Conservation (phyloP, 2,329 filamentous ascomycete genomes). For the Laburnicola sp. region DNA sequence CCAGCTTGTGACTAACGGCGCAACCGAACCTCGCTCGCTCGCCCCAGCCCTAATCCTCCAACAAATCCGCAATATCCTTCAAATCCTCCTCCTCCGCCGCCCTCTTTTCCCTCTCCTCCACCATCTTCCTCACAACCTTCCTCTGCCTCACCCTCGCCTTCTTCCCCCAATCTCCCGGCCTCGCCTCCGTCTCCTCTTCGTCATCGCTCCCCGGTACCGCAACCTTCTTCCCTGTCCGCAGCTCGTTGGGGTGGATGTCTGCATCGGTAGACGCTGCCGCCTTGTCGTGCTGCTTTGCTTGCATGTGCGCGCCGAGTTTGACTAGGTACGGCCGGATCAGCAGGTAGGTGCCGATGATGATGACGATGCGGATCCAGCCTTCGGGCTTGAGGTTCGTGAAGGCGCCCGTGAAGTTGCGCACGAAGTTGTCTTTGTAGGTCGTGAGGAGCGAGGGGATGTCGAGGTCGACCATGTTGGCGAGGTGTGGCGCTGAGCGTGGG, state of each 20-base stretch:
- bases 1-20: constrained; percentile 5
- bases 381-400: constrained; percentile 49
- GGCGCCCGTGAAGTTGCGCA: constrained; percentile 48
- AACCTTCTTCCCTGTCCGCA: constrained; percentile 47
- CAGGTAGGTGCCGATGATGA: constrained; percentile 72
- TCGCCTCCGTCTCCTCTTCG: constrained; percentile 44
- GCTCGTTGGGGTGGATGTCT: constrained; percentile 38
- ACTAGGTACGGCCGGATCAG: constrained; percentile 73
- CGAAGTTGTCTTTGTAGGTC: constrained; percentile 43
- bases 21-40: neutral
- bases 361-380: constrained; percentile 67
- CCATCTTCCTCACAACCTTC: constrained; percentile 65
- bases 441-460: constrained; percentile 22
- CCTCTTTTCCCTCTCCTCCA: constrained; percentile 62
- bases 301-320: constrained; percentile 64
- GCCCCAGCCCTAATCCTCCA: constrained; percentile 43
- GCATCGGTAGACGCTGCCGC: constrained; percentile 46
- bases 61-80: constrained; percentile 73
- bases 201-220: constrained; percentile 58
- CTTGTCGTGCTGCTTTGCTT: constrained; percentile 65
- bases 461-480: constrained; percentile 24
- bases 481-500: constrained; percentile 7
- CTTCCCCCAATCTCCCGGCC: constrained; percentile 65
- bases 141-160: constrained; percentile 71
- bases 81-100: constrained; percentile 69